Evolutionary conservation across 148 eudicot genomes (phyloP).

Genomic region (Amaranthus cruentus): DNA sequence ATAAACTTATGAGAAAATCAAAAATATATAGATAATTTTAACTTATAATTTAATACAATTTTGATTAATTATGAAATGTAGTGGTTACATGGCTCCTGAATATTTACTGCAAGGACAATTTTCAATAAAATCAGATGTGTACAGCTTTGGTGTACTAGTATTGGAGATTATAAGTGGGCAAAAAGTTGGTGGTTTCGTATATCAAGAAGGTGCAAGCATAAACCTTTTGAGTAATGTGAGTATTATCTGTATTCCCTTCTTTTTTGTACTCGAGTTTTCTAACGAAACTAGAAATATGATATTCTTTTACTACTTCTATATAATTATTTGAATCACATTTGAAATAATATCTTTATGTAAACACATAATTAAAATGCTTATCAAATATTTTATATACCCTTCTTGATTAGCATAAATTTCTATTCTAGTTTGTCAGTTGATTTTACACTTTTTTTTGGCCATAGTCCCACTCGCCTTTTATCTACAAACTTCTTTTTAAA

Average conservation of each 20-base stretch:
- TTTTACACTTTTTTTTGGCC: no score
- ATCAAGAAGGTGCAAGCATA: constrained; percentile 1
- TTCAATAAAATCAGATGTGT: constrained; percentile 24
- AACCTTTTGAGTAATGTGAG: constrained; percentile 22
- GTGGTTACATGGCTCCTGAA: constrained; percentile 30
- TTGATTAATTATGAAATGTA: background rate
- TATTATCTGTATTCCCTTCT: background rate
- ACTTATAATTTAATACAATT: background rate
- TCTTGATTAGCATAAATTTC: no score
- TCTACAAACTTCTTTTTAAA: no score
- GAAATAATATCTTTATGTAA: no score
- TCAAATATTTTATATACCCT: no score
- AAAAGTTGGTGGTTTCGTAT: background rate
- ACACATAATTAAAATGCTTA: no score
- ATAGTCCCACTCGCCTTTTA: no score
- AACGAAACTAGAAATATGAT: no score
- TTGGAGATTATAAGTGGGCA: constrained; percentile 22
- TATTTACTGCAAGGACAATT: constrained; percentile 23
- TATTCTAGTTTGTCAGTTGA: no score
- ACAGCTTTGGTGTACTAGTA: constrained; percentile 18
- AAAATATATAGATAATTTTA: background rate
- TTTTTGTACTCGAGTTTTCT: no score
- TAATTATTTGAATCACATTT: no score
- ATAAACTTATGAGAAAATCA: background rate
- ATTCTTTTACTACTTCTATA: no score